These are phyloP conservation scores for Viridothelium virens DNA, from an alignment of 495 filamentous ascomycete genomes.

Conservation along the genomic window DNA sequence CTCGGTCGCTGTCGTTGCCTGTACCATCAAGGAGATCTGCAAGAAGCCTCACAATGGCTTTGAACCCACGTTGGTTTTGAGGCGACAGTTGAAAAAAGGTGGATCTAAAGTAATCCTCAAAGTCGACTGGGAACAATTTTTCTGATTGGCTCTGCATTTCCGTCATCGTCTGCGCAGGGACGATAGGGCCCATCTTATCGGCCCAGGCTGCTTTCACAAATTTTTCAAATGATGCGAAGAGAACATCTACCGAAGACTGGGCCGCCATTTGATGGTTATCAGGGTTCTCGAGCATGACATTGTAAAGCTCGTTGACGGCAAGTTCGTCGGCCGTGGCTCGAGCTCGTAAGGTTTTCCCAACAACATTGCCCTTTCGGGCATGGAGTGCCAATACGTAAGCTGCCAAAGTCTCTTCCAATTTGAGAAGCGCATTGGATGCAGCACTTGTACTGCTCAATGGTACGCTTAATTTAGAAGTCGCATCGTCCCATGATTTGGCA, in stretches of 20 bases:
- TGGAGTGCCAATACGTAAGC: conserved; percentile 76
- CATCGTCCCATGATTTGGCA: conserved; percentile 17
- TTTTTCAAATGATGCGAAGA: conserved; percentile 91
- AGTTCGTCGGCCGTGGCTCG: conserved; percentile 67
- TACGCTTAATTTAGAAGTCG: conserved; percentile 4
- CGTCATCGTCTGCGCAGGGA: conserved; percentile 56
- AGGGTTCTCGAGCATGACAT: conserved; percentile 71
- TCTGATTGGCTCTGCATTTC: conserved; percentile 67
- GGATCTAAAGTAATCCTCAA: conserved; percentile 74
- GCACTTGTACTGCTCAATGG: not conserved
- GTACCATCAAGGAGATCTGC: conserved; percentile 88
- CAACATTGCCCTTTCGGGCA: conserved; percentile 75
- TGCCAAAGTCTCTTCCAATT: conserved; percentile 78
- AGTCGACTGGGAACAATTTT: conserved; percentile 63
- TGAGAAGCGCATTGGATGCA: conserved; percentile 48
- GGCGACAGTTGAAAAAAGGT: conserved; percentile 74
- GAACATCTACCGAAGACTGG: conserved; percentile 74
- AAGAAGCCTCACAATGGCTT: conserved; percentile 73
- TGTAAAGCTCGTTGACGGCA: conserved; percentile 84
- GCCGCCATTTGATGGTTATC: conserved; percentile 62
- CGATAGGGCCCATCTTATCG: conserved; percentile 76
- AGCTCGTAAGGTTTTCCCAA: conserved; percentile 64
- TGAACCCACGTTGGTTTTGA: conserved; percentile 85
- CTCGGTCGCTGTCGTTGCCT: conserved; percentile 85
- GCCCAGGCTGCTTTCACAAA: conserved; percentile 85